phyloP scores from a whole-genome alignment of 2,329 filamentous ascomycete genomes.

The Clonostachys rhizophaga region DNA sequence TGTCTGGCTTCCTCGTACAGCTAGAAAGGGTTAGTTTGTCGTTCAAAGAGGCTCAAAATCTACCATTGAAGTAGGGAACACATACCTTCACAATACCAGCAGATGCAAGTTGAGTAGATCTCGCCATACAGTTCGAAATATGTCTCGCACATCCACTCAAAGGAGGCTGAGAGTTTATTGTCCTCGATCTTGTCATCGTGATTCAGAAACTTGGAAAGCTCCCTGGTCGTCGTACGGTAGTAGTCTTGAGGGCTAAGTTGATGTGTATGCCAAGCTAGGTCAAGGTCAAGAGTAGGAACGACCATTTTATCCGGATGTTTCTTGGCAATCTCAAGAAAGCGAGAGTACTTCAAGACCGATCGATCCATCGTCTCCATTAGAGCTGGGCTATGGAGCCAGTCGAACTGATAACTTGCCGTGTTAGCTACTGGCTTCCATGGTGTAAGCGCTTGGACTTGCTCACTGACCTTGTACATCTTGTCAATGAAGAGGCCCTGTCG shows the following conservation, averaged over 20 bases:
- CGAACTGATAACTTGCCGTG: background rate
- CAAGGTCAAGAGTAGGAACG: slow-evolving; percentile 35
- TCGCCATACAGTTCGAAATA: slow-evolving; percentile 22
- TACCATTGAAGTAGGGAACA: background rate
- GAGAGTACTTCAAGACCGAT: background rate
- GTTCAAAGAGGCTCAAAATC: background rate
- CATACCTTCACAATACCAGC: slow-evolving; percentile 26
- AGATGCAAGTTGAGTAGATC: slow-evolving; percentile 25
- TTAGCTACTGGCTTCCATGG: too few species aligned
- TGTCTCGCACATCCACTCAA: slow-evolving; percentile 17
- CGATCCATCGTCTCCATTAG: background rate
- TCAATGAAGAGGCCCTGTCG: slow-evolving; percentile 31
- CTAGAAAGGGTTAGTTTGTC: background rate
- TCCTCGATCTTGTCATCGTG: slow-evolving; percentile 30
- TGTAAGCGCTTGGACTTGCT: background rate
- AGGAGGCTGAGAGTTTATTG: slow-evolving; percentile 13
- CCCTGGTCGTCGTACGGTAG: slow-evolving; percentile 5
- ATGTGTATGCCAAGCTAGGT: slow-evolving; percentile 38
- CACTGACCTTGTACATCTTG: slow-evolving; percentile 25
- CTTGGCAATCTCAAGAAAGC: background rate
- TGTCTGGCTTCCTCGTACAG: background rate
- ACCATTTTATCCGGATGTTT: slow-evolving; percentile 5
- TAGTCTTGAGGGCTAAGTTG: slow-evolving; percentile 25
- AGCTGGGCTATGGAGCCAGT: background rate
- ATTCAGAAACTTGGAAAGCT: slow-evolving; percentile 20